phyloP scores from a whole-genome alignment of 2,329 filamentous ascomycete species.

The Claviceps cyperi region DNA sequence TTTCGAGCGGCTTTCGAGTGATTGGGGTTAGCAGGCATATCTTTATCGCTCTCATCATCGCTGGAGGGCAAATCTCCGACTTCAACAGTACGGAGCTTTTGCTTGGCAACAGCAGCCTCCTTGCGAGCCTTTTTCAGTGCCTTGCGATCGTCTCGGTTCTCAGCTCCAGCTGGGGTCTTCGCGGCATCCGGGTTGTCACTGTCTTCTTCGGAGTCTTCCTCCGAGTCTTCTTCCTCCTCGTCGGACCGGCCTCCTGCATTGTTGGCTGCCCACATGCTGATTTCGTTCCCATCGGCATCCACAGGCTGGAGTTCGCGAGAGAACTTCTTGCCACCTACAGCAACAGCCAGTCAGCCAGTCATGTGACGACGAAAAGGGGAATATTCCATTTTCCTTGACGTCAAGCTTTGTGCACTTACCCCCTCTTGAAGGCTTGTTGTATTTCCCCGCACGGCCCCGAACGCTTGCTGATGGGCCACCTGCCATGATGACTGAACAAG shows the following conservation, averaged over 20 bases:
- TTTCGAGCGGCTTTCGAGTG: conserved; percentile 63
- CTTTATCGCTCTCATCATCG: conserved; percentile 45
- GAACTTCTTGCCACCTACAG: conserved; percentile 84
- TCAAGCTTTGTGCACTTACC: conserved; percentile 37
- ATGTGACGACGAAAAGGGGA: not conserved
- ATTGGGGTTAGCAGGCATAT: conserved; percentile 82
- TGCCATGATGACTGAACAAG: conserved; percentile 26
- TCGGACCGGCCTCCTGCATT: conserved; percentile 39
- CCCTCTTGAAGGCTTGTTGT: conserved; percentile 83
- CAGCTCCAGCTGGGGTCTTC: conserved; percentile 29
- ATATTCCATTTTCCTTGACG: no score
- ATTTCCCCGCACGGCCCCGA: conserved; percentile 82
- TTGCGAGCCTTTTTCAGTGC: conserved; percentile 83
- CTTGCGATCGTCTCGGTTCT: conserved; percentile 73
- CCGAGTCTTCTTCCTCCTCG: conserved; percentile 38
- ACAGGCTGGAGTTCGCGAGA: conserved; percentile 79
- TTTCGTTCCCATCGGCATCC: conserved; percentile 76
- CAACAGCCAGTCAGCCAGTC: not conserved
- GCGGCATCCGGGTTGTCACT: conserved; percentile 30
- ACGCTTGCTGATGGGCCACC: conserved; percentile 29
- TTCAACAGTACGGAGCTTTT: conserved; percentile 56
- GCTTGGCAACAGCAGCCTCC: conserved; percentile 68
- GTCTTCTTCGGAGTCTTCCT: conserved; percentile 38
- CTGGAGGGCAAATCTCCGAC: conserved; percentile 77
- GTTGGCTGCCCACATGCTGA: conserved; percentile 72